Base-by-base conservation (phyloP, 225 moss, liverwort and hornwort genomes). In the Lunularia cruciata region DNA sequence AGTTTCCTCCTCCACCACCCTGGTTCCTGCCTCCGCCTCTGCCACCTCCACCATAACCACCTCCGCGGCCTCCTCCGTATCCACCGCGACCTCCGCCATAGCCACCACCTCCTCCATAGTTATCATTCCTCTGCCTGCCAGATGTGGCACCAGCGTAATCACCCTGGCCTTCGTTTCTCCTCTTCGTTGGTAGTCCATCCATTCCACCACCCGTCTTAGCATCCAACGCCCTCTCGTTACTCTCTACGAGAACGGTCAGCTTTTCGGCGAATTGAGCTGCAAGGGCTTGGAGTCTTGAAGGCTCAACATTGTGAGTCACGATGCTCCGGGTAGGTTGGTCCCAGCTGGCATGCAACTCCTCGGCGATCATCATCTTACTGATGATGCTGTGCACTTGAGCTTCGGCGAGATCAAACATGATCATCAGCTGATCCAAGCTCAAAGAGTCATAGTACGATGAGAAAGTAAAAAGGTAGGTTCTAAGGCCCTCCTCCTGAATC, bases 281-380 rank as follows among this genome's bases (percentile, higher is more conserved):
- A 77, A 96, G 74, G 42, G 96, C 96, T 72, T 96, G 96, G 73
- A 96, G 83, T 71, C 92, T 83, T 1, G 86, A 83, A 12, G 90
- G 96, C 73, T 96, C 90, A 27, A 90, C 92, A 60, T 92, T 86
- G 81, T 96, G 92, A 12, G 90, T 96, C 34, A 90, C 96, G 46
- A 96, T 90, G 65, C 87, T 90, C 59, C 92, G 84, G 20, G 96
- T 96, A 4, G 95, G 95, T 78, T 96, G 95, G 72, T 96, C 92
- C 95, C 95, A 96, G 75, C 92, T 96, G 34, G 90, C 95, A 63
- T 96, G 95, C 62, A 96, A 78, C 90, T 96, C 95, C 76, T 92
- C 92, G 0, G 92, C 89, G 47, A 96, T 96, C 90, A 96, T 92
- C 92, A 96, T 96, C 86, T 96, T 96, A 73, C 95, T 96, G 57